These are phyloP conservation scores for Hirsutella rhossiliensis DNA, from an alignment of 2,329 filamentous ascomycete genomes.

Conservation along the genomic window DNA sequence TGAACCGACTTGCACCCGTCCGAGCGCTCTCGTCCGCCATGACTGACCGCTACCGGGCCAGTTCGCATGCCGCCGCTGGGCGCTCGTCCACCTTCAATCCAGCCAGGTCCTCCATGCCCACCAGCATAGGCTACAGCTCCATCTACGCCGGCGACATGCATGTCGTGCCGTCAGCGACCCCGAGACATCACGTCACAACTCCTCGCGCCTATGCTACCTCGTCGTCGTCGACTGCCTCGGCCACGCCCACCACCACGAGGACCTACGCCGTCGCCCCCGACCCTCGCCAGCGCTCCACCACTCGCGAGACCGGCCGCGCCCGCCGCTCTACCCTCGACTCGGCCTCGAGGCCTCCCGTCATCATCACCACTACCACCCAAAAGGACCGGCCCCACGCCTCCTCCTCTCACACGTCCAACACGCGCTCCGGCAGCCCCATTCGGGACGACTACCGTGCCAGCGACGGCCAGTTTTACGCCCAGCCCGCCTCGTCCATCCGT, in stretches of 20 bases:
- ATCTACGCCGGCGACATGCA: slow-evolving; percentile 43
- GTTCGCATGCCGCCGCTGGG: slow-evolving; percentile 21
- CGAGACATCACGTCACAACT: slow-evolving; percentile 19
- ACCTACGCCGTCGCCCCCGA: slow-evolving; percentile 47
- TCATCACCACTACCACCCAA: slow-evolving; percentile 40
- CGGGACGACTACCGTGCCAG: slow-evolving; percentile 39
- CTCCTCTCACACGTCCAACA: slow-evolving; percentile 25
- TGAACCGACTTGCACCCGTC: not conserved
- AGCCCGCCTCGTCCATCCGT: slow-evolving; percentile 46
- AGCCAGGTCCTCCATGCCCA: slow-evolving; percentile 41
- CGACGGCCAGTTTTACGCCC: slow-evolving; percentile 39
- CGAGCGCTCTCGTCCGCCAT: slow-evolving; percentile 18
- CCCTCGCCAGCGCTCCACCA: slow-evolving; percentile 32
- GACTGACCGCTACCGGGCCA: slow-evolving; percentile 33
- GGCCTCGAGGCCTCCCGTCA: slow-evolving; percentile 37
- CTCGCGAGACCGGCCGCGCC: slow-evolving; percentile 34
- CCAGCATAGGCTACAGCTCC: slow-evolving; percentile 35
- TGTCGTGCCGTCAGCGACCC: slow-evolving; percentile 31
- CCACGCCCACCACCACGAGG: slow-evolving; percentile 32
- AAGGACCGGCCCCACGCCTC: slow-evolving; percentile 26
- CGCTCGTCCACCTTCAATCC: slow-evolving; percentile 34
- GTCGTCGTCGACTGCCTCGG: slow-evolving; percentile 19
- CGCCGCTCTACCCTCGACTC: slow-evolving; percentile 42
- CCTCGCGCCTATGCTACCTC: slow-evolving; percentile 20
- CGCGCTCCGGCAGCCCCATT: slow-evolving; percentile 30